Conservation (phyloP, 305 asterid genomes). For the Fraxinus velutina region DNA sequence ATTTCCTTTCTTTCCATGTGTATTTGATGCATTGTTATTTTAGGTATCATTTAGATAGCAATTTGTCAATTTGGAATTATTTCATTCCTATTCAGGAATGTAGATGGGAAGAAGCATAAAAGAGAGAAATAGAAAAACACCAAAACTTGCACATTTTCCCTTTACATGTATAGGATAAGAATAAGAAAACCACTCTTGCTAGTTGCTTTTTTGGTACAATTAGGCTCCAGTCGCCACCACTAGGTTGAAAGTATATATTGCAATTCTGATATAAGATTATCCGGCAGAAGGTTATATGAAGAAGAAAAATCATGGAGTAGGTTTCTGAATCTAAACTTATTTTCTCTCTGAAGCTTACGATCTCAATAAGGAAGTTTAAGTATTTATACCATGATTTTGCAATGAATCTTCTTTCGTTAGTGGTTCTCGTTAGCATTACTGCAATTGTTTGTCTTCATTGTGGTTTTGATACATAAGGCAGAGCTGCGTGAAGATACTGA, state of each 20-base stretch:
- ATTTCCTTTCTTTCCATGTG: neutral
- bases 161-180: neutral
- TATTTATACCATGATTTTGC: neutral
- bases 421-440: neutral
- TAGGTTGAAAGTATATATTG: neutral
- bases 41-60: neutral
- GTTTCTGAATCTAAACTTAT: neutral
- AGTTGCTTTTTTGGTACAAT: neutral
- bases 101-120: neutral
- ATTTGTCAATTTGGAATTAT: neutral
- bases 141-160: neutral
- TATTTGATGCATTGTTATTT: neutral
- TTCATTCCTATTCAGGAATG: neutral
- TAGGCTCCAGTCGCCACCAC: constrained; percentile 1
- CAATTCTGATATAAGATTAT: neutral
- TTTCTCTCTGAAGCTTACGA: neutral
- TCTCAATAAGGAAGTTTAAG: neutral
- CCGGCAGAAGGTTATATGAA: neutral
- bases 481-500: neutral
- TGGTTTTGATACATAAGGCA: neutral
- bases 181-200: neutral
- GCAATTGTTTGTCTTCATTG: neutral
- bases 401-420: neutral
- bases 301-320: neutral
- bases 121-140: neutral